phyloP scores from a whole-genome alignment of 495 filamentous ascomycete genomes.

The Penicillium bovifimosum region DNA sequence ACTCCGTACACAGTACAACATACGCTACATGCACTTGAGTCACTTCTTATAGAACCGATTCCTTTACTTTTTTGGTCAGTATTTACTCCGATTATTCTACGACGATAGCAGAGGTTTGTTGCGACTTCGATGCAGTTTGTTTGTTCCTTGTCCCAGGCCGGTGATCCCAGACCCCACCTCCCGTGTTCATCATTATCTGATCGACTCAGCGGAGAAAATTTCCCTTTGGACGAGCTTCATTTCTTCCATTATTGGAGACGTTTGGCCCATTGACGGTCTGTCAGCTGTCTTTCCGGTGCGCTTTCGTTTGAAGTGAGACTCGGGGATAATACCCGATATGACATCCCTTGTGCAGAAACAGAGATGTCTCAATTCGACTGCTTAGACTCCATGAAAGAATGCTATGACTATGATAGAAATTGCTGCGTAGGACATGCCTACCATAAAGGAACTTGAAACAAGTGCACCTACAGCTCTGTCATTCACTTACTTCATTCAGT shows the following conservation, averaged over 20 bases:
- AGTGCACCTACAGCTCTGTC: background rate
- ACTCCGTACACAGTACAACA: too few species aligned
- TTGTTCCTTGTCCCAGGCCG: background rate
- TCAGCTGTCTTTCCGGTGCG: background rate
- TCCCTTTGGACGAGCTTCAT: background rate
- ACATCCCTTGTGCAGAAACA: background rate
- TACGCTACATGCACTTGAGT: too few species aligned
- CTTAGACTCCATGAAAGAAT: background rate
- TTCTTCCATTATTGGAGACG: background rate
- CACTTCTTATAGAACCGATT: too few species aligned
- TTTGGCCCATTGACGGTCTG: background rate
- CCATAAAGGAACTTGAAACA: background rate
- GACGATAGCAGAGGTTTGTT: background rate
- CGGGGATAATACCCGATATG: background rate
- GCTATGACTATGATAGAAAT: too few species aligned
- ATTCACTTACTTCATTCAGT: background rate
- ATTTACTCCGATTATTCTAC: too few species aligned
- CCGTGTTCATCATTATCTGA: background rate
- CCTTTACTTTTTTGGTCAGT: too few species aligned
- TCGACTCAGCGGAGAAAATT: background rate
- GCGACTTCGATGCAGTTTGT: background rate
- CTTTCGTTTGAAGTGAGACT: background rate
- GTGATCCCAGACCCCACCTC: background rate
- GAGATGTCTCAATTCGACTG: background rate
- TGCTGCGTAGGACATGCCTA: background rate